Evolutionary conservation across 345 rosid species (phyloP).

Genomic region (Excoecaria cochinchinensis): DNA sequence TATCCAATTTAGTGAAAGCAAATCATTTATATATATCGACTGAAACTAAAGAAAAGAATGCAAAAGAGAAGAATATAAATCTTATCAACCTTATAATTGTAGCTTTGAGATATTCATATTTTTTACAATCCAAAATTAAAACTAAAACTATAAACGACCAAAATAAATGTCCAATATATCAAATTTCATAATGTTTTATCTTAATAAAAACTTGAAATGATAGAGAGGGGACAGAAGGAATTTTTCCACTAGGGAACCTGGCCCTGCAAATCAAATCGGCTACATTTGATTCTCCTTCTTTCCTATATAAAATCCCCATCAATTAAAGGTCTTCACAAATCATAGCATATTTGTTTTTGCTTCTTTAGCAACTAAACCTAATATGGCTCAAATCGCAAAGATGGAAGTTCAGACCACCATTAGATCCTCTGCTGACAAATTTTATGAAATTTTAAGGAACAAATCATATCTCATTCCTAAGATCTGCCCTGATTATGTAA

Average conservation of each 20-base stretch:
- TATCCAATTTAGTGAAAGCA: too few relatives aligned
- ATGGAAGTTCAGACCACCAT: slow-evolving; percentile 19
- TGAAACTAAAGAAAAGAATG: too few relatives aligned
- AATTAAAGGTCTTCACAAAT: not conserved
- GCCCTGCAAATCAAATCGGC: not conserved
- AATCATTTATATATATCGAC: too few relatives aligned
- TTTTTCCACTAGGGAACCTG: not conserved
- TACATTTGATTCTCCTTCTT: not conserved
- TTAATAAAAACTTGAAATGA: too few relatives aligned
- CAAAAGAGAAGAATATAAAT: too few relatives aligned
- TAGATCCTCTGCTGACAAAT: slow-evolving; percentile 21
- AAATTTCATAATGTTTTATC: too few relatives aligned
- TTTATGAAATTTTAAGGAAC: slow-evolving; percentile 14
- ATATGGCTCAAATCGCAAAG: slow-evolving; percentile 24
- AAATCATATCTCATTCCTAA: slow-evolving; percentile 12
- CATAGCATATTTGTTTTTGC: not conserved
- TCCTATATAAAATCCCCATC: not conserved
- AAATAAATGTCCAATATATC: too few relatives aligned
- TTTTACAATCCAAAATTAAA: too few relatives aligned
- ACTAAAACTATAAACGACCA: too few relatives aligned
- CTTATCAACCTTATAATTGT: too few relatives aligned
- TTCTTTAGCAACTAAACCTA: not conserved
- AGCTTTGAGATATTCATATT: too few relatives aligned
- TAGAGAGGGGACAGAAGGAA: too few relatives aligned
- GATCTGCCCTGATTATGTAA: slow-evolving; percentile 13